These are phyloP conservation scores for Fusarium ambrosium DNA, from an alignment of 2,329 filamentous ascomycete genomes.

Conservation along the genomic window DNA sequence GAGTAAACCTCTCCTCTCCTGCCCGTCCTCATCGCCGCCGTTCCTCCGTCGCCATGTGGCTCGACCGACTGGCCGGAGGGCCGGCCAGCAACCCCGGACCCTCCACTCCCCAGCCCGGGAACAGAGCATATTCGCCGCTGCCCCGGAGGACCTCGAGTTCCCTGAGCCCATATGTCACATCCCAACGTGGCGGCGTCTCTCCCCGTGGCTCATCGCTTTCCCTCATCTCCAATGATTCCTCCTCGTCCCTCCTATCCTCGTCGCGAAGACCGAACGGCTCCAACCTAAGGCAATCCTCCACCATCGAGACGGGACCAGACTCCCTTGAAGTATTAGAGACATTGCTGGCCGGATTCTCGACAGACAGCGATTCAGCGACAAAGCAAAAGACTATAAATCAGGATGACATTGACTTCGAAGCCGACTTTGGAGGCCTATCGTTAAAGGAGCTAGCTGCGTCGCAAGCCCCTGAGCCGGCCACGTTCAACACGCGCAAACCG, in stretches of 20 bases:
- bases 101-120: constrained; percentile 72
- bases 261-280: constrained; percentile 77
- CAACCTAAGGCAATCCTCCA: constrained; percentile 71
- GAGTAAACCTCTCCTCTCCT: constrained; percentile 16
- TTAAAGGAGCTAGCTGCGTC: constrained; percentile 76
- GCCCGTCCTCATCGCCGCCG: constrained; percentile 12
- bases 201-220: constrained; percentile 85
- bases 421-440: constrained; percentile 84
- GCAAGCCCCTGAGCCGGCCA: constrained; percentile 39
- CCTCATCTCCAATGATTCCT: constrained; percentile 82
- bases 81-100: constrained; percentile 72
- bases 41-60: constrained; percentile 76
- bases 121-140: constrained; percentile 79
- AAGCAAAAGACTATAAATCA: constrained; percentile 53
- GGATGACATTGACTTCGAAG: constrained; percentile 72
- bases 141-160: constrained; percentile 76
- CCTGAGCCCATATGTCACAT: constrained; percentile 77
- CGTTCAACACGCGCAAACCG: constrained; percentile 57
- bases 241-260: constrained; percentile 76
- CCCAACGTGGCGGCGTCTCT: constrained; percentile 75
- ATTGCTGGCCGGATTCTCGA: constrained; percentile 54
- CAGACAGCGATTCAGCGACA: constrained; percentile 19
- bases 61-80: constrained; percentile 82
- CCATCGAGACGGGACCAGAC: constrained; percentile 70
- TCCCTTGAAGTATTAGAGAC: constrained; percentile 77